Evolutionary conservation across 257 asterid species (phyloP).

Genomic region (Solanum rostratum): DNA sequence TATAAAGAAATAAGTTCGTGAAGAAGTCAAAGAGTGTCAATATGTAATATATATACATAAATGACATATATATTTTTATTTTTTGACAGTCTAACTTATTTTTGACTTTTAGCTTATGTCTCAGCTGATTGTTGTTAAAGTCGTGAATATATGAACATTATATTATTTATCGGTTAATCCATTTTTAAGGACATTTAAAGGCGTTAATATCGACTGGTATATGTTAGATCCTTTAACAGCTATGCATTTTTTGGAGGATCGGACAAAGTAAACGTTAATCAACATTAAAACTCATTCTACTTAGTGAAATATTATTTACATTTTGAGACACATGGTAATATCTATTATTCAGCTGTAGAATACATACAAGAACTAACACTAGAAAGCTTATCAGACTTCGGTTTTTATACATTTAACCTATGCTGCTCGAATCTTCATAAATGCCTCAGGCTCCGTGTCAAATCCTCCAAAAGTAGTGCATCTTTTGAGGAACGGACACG

Average conservation of each 20-base stretch:
- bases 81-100: background rate
- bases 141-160: background rate
- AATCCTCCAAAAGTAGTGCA: background rate
- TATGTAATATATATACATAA: background rate
- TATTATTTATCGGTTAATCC: background rate
- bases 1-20: too few species aligned
- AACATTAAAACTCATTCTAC: background rate
- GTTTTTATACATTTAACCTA: conserved; percentile 12
- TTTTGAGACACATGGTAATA: conserved; percentile 12
- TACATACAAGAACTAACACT: conserved; percentile 13
- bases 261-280: background rate
- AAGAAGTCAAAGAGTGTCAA: background rate
- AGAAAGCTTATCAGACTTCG: conserved; percentile 5
- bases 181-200: too few species aligned
- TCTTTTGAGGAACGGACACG: background rate
- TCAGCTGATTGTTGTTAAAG: too few species aligned
- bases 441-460: background rate
- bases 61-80: fast-evolving
- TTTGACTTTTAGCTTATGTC: background rate
- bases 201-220: fast-evolving
- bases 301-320: conserved; percentile 2
- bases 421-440: background rate
- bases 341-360: conserved; percentile 9
- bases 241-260: background rate
- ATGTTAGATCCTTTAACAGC: background rate